phyloP scores from a whole-genome alignment of 2,329 filamentous ascomycete genomes.

The Cercospora janseana region DNA sequence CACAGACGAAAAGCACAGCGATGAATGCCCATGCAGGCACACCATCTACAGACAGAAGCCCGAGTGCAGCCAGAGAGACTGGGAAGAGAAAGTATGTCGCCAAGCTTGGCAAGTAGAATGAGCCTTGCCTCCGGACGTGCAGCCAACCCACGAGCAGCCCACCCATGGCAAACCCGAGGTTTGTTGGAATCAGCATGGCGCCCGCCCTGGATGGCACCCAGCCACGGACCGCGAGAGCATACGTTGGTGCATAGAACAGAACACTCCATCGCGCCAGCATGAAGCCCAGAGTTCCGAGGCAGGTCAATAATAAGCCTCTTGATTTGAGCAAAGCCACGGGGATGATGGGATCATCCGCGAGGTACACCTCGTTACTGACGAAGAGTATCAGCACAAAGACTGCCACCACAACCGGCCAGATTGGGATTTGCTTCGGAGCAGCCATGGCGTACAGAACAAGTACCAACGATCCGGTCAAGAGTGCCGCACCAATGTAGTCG shows the following conservation, averaged over 20 bases:
- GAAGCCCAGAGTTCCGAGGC: slow-evolving; percentile 69
- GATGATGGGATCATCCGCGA: slow-evolving; percentile 69
- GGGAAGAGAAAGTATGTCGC: slow-evolving; percentile 63
- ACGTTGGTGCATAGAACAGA: slow-evolving; percentile 77
- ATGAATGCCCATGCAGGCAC: slow-evolving; percentile 57
- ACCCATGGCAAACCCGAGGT: slow-evolving; percentile 72
- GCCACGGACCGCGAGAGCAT: slow-evolving; percentile 71
- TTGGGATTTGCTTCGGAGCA: slow-evolving; percentile 59
- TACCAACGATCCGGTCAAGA: slow-evolving; percentile 64
- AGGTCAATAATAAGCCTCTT: slow-evolving; percentile 69
- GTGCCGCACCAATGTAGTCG: slow-evolving; percentile 70
- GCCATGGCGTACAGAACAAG: slow-evolving; percentile 70
- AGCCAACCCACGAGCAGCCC: slow-evolving; percentile 71
- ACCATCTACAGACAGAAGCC: slow-evolving; percentile 54
- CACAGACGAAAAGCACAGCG: slow-evolving; percentile 64
- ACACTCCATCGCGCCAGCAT: slow-evolving; percentile 81
- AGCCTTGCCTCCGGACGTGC: slow-evolving; percentile 70
- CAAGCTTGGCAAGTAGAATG: slow-evolving; percentile 60
- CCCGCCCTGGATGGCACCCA: slow-evolving; percentile 70
- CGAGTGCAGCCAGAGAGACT: slow-evolving; percentile 57
- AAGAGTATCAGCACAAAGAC: slow-evolving; percentile 57
- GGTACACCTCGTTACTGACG: slow-evolving; percentile 60
- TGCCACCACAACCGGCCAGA: slow-evolving; percentile 61
- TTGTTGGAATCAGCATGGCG: slow-evolving; percentile 76
- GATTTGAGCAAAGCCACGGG: slow-evolving; percentile 68